Conservation (phyloP, 2,329 filamentous ascomycete species). For the Penicillium brevicompactum region DNA sequence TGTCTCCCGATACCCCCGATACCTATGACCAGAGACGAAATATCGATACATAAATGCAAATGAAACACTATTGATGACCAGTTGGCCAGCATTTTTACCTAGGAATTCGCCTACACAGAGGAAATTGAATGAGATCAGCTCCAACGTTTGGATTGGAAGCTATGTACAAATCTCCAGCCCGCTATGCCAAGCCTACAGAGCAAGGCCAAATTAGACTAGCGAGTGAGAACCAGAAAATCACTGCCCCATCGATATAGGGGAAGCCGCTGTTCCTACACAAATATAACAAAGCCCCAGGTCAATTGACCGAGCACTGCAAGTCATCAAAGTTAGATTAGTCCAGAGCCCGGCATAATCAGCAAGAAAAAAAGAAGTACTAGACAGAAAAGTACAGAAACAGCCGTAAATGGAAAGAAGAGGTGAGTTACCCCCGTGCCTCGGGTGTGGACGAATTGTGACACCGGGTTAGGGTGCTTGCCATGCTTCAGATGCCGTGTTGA, state of each 20-base stretch:
- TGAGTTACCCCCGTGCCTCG: conserved; percentile 9
- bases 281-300: conserved; percentile 7
- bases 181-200: background rate
- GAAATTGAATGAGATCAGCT: conserved; percentile 9
- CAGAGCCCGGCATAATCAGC: conserved; percentile 6
- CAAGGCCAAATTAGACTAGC: background rate
- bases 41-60: conserved; percentile 1
- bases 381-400: conserved; percentile 18
- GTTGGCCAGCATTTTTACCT: too few species aligned
- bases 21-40: conserved; percentile 2
- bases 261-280: background rate
- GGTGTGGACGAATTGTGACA: conserved; percentile 2
- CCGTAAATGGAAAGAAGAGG: conserved; percentile 16
- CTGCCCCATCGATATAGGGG: background rate
- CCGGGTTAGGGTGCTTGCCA: conserved; percentile 3
- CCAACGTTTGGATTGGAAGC: conserved; percentile 20
- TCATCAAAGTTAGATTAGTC: conserved; percentile 11
- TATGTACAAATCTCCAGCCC: conserved; percentile 24
- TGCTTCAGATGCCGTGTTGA: conserved; percentile 13
- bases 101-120: background rate
- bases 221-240: background rate
- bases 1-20: conserved; percentile 6
- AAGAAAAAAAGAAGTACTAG: conserved; percentile 9
- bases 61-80: background rate
- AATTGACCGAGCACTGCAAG: conserved; percentile 12